Evolutionary conservation across 768 basidiomycete species (phyloP).

Genomic region (Boletus rubropictus): DNA sequence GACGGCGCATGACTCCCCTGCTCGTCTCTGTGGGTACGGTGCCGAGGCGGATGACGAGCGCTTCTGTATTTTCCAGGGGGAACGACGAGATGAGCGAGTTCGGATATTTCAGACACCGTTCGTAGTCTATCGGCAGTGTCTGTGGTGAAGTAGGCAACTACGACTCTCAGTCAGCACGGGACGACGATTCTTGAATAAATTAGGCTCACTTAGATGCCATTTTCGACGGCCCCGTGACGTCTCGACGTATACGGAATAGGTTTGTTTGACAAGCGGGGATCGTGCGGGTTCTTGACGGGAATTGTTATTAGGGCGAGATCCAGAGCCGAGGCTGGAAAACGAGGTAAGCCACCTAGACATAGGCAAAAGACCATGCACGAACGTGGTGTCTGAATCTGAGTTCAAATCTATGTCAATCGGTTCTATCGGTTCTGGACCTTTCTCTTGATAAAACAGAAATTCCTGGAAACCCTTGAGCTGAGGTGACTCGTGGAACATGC

Average conservation of each 20-base stretch:
- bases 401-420: slow-evolving; percentile 43
- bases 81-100: slow-evolving; percentile 47
- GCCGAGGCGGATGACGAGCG: slow-evolving; percentile 51
- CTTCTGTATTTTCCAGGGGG: slow-evolving; percentile 60
- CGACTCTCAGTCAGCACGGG: slow-evolving; percentile 1
- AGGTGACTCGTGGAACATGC: background rate
- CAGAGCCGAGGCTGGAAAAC: slow-evolving; percentile 26
- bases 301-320: slow-evolving; percentile 24
- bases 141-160: slow-evolving; percentile 75
- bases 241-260: slow-evolving; percentile 74
- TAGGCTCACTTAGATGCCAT: slow-evolving; percentile 70
- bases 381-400: slow-evolving; percentile 50
- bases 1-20: slow-evolving; percentile 13
- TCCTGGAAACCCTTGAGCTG: slow-evolving; percentile 40
- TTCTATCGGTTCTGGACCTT: slow-evolving; percentile 46
- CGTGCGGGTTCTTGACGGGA: slow-evolving; percentile 29
- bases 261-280: slow-evolving; percentile 67
- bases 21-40: slow-evolving; percentile 29
- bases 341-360: slow-evolving; percentile 2
- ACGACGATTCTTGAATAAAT: slow-evolving; percentile 2
- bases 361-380: slow-evolving; percentile 16
- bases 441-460: slow-evolving; percentile 73
- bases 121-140: slow-evolving; percentile 51
- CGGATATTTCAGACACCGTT: slow-evolving; percentile 55
- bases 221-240: slow-evolving; percentile 61